Evolutionary conservation across 169 alveolate genomes (phyloP).

Genomic region (Cryptosporidium canis): DNA sequence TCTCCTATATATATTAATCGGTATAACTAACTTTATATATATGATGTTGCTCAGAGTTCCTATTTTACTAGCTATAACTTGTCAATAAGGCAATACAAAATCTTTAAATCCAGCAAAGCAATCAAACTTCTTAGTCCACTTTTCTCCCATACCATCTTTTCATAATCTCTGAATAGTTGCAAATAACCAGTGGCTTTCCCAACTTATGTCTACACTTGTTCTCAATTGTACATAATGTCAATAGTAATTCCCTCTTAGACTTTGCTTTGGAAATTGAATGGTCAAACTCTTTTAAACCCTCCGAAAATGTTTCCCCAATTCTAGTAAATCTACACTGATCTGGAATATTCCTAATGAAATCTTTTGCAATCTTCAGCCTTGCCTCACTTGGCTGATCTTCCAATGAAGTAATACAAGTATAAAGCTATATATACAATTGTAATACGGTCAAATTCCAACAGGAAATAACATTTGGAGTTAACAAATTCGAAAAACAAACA

Average conservation of each 20-base stretch:
- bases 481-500: not conserved
- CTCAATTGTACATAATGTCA: constrained; percentile 35
- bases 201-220: constrained; percentile 31
- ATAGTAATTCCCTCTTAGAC: constrained; percentile 20
- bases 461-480: not conserved
- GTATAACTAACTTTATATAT: too few species aligned
- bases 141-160: constrained; percentile 51
- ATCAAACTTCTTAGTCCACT: not conserved
- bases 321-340: constrained; percentile 52
- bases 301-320: constrained; percentile 19
- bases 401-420: constrained; percentile 25
- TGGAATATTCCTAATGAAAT: constrained; percentile 46
- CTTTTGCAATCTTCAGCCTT: constrained; percentile 5
- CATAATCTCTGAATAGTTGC: constrained; percentile 28
- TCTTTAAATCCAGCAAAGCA: too few species aligned
- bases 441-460: not conserved
- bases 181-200: not conserved
- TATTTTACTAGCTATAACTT: too few species aligned
- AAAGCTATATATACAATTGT: too few species aligned
- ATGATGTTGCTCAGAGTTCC: too few species aligned
- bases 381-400: constrained; percentile 42
- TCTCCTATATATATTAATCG: too few species aligned
- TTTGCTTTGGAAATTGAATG: not conserved
- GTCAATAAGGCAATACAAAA: not conserved
- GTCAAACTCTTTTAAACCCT: not conserved